A percentile compares a stretch with the other conserved stretches of the same genome.
Conservation (phyloP, 768 basidiomycete species). For the Tulasnella sp. region DNA sequence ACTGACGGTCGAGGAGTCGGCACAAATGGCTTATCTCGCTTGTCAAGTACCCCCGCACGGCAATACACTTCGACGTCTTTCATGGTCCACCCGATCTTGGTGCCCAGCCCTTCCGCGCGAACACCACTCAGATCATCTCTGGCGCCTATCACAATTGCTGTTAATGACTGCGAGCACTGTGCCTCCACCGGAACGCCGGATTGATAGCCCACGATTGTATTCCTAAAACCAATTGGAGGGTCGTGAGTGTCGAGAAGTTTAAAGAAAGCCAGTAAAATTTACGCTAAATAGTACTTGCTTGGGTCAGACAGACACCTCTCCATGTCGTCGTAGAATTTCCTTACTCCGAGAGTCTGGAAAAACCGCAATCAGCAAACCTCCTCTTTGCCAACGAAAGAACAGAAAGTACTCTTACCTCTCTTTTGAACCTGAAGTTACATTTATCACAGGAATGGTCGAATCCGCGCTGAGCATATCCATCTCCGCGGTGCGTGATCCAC, state of each 20-base stretch:
- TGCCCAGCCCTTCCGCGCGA: neutral
- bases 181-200: neutral
- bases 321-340: conserved; percentile 26
- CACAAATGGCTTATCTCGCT: neutral
- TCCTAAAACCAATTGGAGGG: too few species aligned
- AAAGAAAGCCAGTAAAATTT: too few species aligned
- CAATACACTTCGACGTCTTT: neutral
- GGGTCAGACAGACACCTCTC: neutral
- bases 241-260: too few species aligned
- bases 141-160: too few species aligned
- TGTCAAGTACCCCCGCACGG: neutral
- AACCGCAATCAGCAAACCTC: neutral
- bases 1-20: too few species aligned
- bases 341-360: conserved; percentile 7
- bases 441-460: neutral
- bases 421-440: neutral
- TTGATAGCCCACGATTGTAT: conserved; percentile 8
- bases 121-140: neutral
- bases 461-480: conserved; percentile 11
- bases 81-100: neutral
- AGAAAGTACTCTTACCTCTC: conserved; percentile 33
- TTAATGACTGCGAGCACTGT: too few species aligned
- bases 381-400: neutral
- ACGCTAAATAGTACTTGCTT: neutral
- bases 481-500: neutral